phyloP scores from a whole-genome alignment of 371 early-diverging fungal species.

The Phascolomyces articulosus region DNA sequence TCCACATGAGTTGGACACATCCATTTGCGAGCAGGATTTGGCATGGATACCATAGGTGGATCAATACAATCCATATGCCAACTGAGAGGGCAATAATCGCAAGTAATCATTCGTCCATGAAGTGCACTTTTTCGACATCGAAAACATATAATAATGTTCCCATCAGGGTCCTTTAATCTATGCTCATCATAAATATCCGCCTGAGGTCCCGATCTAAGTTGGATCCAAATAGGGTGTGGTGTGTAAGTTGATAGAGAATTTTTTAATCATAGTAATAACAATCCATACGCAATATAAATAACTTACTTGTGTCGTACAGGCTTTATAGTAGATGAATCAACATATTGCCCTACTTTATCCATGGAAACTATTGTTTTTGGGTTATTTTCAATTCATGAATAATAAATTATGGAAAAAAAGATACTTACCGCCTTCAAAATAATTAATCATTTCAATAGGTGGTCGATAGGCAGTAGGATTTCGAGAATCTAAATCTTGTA shows the following conservation, averaged over 20 bases:
- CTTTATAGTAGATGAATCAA: conserved; percentile 47
- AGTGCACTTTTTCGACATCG: conserved; percentile 64
- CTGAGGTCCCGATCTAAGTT: conserved; percentile 25
- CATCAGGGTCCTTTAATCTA: conserved; percentile 53
- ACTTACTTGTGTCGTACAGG: conserved; percentile 33
- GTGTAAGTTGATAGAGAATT: background rate
- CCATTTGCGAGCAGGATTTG: conserved; percentile 71
- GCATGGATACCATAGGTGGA: conserved; percentile 71
- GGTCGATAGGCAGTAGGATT: conserved; percentile 55
- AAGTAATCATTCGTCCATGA: conserved; percentile 61
- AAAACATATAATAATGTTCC: conserved; percentile 61
- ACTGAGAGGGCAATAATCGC: conserved; percentile 79
- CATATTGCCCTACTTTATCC: conserved; percentile 63
- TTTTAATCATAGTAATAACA: too few species aligned
- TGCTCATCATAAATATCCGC: conserved; percentile 51
- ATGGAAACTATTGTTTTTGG: conserved; percentile 42
- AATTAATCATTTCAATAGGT: conserved; percentile 47
- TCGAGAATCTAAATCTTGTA: conserved; percentile 37
- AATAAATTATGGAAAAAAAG: background rate
- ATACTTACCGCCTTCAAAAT: conserved; percentile 57
- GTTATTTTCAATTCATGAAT: background rate
- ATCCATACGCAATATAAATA: too few species aligned
- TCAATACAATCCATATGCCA: conserved; percentile 91
- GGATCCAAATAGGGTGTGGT: background rate
- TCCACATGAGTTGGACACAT: conserved; percentile 92